Percentiles rank a stretch among this genome's conserved stretches.
These are phyloP conservation scores for Capsicum chinense DNA, from an alignment of 257 asterid genomes.

Conservation along the genomic window DNA sequence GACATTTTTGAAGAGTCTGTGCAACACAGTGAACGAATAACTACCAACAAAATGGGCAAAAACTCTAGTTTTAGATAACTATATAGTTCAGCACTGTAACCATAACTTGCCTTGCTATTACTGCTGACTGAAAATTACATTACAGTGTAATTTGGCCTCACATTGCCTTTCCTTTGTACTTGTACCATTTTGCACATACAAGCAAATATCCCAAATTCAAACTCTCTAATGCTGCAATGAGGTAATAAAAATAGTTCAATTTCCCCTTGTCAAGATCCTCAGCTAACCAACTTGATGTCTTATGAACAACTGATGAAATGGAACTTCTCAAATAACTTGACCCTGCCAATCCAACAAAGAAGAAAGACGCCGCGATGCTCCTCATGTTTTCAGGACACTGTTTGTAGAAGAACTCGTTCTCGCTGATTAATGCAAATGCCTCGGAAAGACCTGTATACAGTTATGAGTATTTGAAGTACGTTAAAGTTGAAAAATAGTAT, in stretches of 20 bases:
- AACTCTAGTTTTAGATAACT: too few relatives aligned
- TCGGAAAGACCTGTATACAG: slow-evolving; percentile 34
- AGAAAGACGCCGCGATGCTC: slow-evolving; percentile 38
- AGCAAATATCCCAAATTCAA: slow-evolving; percentile 40
- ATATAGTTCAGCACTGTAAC: neutral
- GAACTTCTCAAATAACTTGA: slow-evolving; percentile 35
- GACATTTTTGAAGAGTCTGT: too few relatives aligned
- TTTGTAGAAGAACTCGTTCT: slow-evolving; percentile 38
- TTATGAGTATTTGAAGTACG: neutral
- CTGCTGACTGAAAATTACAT: slow-evolving; percentile 2
- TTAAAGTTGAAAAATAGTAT: neutral
- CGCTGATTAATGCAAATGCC: slow-evolving; percentile 38
- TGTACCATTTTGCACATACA: slow-evolving; percentile 43
- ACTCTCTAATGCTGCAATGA: slow-evolving; percentile 36
- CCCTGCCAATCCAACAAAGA: slow-evolving; percentile 36
- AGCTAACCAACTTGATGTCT: slow-evolving; percentile 42
- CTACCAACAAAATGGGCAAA: too few relatives aligned
- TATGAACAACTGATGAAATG: slow-evolving; percentile 34
- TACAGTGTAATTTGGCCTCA: neutral
- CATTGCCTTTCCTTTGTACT: slow-evolving; percentile 31
- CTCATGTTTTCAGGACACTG: slow-evolving; percentile 48
- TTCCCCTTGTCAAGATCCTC: slow-evolving; percentile 47
- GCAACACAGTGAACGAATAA: too few relatives aligned
- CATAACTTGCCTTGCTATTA: neutral
- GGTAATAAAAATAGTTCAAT: slow-evolving; percentile 38